Evolutionary conservation across 768 basidiomycete species (phyloP).

Genomic region (Macrocybe gigantea): DNA sequence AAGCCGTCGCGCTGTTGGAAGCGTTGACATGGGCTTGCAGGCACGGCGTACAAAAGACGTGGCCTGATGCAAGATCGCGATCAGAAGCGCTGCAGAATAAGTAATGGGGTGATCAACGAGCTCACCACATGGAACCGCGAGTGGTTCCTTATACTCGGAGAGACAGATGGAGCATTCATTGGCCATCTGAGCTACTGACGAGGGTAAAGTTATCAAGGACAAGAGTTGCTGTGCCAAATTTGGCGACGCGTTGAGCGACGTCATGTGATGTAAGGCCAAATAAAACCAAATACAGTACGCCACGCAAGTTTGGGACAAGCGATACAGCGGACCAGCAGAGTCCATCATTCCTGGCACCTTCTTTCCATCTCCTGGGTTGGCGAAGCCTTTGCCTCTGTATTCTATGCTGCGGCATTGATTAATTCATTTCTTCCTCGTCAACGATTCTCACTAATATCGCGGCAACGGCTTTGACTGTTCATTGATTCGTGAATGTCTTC

Average conservation of each 20-base stretch:
- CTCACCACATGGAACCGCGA: slow-evolving; percentile 5
- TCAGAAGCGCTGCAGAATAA: no score
- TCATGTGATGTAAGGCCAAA: not conserved
- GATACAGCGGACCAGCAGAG: no score
- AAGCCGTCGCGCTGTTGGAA: not conserved
- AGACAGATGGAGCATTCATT: not conserved
- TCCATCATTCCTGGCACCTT: no score
- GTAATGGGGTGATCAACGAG: not conserved
- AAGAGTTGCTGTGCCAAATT: not conserved
- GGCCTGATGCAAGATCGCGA: not conserved
- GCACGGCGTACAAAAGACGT: slow-evolving; percentile 5
- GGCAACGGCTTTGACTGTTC: slow-evolving; percentile 2
- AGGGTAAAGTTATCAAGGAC: no score
- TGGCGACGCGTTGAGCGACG: not conserved
- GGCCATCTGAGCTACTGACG: not conserved
- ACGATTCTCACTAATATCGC: slow-evolving; percentile 8
- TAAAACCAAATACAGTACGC: slow-evolving; percentile 4
- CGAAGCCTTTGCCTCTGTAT: slow-evolving; percentile 2
- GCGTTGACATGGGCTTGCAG: slow-evolving; percentile 4
- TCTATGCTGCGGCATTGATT: slow-evolving; percentile 3
- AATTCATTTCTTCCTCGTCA: slow-evolving; percentile 2
- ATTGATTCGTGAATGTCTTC: slow-evolving; percentile 27
- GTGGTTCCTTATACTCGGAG: not conserved
- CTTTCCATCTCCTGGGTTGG: no score
- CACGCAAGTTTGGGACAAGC: no score